Base-by-base conservation (phyloP, 169 alveolate species). In the Babesia caballi region DNA sequence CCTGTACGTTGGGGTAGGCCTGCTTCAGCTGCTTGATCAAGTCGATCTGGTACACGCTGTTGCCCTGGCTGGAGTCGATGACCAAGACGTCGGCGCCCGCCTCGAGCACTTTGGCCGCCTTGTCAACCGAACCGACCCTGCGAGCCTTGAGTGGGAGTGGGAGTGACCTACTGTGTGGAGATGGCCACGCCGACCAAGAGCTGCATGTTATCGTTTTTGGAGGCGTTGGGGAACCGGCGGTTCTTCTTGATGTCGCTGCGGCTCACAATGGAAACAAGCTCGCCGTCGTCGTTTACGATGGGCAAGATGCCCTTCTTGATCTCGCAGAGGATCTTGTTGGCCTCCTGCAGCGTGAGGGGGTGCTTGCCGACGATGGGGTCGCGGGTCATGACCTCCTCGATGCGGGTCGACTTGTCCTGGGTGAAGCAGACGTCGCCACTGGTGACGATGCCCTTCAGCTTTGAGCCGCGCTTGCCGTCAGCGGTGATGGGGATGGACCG, bases 51-150 rank as follows among this genome's bases (percentile, higher is more conserved):
- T 88, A 93, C 28, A 89, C 78, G 66, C 96, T 92, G 83, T 94
- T 93, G 35, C 98, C 98, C 89, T 95, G 97, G 80, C 95, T 90
- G 63, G 97, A 92, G 87, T 95, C 98, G 47, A 95, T 85, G 68
- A 94, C 94, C 36, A 95, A 47, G 12, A 91, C 78, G 59, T 91
- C 95, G 8, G 85, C 89, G 47, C 82, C 82, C 28, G 90, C 89
- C 30, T 85, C 87, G 0, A 66, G 42, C 38, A 94, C 44, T 60
- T 70, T 78, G 27, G 56, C 65, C 11, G 86, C 92, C 36, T 73
- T 72, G 25, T 87, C 92, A 32, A 87, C 4, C 2, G 84, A 73
- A 23, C 68, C 88, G 19, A 38, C 35, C 56, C 91, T 67, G 53
- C 8, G 47, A 44, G 11, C 21, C n/a, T n/a, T 51, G 46, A 12